Evolutionary conservation across 352 stramenopile genomes (phyloP).

Genomic region (Stramenopiles sp.): DNA sequence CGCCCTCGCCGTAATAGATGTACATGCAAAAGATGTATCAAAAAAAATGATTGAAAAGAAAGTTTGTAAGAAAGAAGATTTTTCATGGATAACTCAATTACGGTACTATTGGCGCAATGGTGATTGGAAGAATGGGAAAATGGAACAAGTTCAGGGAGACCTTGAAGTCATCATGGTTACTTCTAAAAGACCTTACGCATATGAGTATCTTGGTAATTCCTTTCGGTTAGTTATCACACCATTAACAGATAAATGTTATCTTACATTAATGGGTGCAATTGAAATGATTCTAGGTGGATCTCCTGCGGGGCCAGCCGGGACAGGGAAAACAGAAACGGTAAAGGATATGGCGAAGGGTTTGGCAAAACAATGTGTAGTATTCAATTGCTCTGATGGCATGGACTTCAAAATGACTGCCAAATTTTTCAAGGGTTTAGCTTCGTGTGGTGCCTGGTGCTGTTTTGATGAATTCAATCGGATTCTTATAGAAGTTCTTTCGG

Average conservation of each 20-base stretch:
- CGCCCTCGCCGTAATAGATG: slow-evolving; percentile 99
- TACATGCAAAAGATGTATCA: slow-evolving; percentile 91
- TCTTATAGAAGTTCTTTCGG: slow-evolving; percentile 90
- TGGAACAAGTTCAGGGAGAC: slow-evolving; percentile 8
- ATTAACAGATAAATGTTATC: slow-evolving; percentile 93
- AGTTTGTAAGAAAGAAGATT: slow-evolving; percentile 33
- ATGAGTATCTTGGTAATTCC: slow-evolving; percentile 73
- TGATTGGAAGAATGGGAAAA: slow-evolving; percentile 7
- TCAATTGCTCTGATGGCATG: slow-evolving; percentile 99
- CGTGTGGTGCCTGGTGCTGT: slow-evolving; percentile 95
- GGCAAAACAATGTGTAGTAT: slow-evolving; percentile 93
- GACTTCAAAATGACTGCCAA: slow-evolving; percentile 97
- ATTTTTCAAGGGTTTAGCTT: slow-evolving; percentile 94
- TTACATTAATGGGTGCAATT: slow-evolving; percentile 94
- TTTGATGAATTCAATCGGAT: slow-evolving; percentile 99
- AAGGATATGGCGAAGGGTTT: slow-evolving; percentile 93
- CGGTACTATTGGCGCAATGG: slow-evolving; percentile 57
- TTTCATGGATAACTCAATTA: slow-evolving; percentile 96
- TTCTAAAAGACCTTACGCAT: slow-evolving; percentile 90
- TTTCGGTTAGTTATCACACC: slow-evolving; percentile 96
- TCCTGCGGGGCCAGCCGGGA: slow-evolving; percentile 36
- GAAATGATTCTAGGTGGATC: slow-evolving; percentile 92
- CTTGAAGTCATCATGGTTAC: too few relatives aligned
- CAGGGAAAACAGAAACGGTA: slow-evolving; percentile 98
- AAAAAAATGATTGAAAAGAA: slow-evolving; percentile 27